Percentiles rank a stretch among this genome's conserved stretches.
Conservation (phyloP, 192 early-diverging fungal species). For the Podochytrium sp. region DNA sequence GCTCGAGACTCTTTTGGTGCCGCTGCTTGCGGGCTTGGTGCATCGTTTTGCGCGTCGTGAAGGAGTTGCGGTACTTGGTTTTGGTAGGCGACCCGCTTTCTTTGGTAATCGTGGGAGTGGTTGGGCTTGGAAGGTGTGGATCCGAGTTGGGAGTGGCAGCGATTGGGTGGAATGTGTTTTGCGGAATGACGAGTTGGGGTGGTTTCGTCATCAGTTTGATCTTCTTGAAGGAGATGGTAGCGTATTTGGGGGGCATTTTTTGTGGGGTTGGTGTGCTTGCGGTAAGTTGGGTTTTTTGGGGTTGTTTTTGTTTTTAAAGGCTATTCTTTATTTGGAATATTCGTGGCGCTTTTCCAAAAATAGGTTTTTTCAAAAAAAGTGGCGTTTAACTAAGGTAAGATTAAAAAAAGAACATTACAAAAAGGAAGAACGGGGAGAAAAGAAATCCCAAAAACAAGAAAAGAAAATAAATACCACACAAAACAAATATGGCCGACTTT, state of each 20-base stretch:
- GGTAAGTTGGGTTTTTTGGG: too few species aligned
- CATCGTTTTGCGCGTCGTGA: conserved; percentile 20
- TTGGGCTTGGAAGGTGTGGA: too few species aligned
- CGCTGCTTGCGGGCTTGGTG: background rate
- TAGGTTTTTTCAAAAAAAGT: background rate
- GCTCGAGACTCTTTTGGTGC: background rate
- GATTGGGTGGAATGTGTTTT: too few species aligned
- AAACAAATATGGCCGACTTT: conserved; percentile 34
- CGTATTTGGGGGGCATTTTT: too few species aligned
- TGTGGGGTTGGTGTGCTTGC: too few species aligned
- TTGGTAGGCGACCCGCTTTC: too few species aligned
- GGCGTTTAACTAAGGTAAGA: background rate
- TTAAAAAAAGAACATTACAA: background rate
- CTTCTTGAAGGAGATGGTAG: background rate
- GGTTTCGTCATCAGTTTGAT: background rate
- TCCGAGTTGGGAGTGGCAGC: too few species aligned
- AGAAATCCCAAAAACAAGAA: background rate
- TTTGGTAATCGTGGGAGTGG: too few species aligned
- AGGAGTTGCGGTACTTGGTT: conserved; percentile 8
- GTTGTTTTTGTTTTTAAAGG: too few species aligned
- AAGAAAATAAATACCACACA: background rate
- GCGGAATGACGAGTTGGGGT: background rate
- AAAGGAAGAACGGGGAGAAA: background rate
- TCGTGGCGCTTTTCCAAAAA: background rate
- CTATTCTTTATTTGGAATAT: too few species aligned